Conservation (phyloP, 225 moss, liverwort and hornwort species). For the Neckera pumila region DNA sequence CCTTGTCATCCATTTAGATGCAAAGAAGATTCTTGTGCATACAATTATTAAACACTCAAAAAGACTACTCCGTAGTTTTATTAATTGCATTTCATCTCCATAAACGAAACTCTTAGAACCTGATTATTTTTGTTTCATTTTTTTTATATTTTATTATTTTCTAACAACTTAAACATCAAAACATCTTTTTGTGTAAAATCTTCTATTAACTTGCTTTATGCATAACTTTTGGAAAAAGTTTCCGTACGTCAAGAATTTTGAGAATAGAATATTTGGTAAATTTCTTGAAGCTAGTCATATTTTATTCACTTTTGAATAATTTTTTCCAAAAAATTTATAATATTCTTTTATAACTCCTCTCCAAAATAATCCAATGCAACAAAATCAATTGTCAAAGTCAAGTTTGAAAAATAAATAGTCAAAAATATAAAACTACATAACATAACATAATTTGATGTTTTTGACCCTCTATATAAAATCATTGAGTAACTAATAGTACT, state of each 20-base stretch:
- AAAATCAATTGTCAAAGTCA: background rate
- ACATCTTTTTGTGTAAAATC: background rate
- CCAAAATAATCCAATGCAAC: background rate
- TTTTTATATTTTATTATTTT: rapidly evolving
- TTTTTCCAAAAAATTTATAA: background rate
- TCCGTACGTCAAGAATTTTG: background rate
- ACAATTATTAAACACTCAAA: background rate
- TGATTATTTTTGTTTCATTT: background rate
- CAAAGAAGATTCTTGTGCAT: rapidly evolving
- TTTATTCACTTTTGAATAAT: background rate
- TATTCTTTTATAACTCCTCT: background rate
- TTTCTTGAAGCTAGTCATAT: background rate
- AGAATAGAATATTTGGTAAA: no score
- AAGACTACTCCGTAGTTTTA: background rate
- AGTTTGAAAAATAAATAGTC: background rate
- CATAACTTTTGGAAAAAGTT: background rate
- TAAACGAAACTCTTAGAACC: background rate
- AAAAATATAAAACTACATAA: background rate
- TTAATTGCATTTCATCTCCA: background rate
- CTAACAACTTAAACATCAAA: background rate
- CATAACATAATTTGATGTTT: background rate
- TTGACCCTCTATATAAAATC: background rate
- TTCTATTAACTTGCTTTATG: background rate
- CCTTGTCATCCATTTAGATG: background rate
- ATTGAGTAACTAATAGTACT: no score